Percentiles rank a stretch among this genome's conserved stretches.
phyloP scores from a whole-genome alignment of 2,329 filamentous ascomycete genomes.

The Sclerotinia sclerotiorum region DNA sequence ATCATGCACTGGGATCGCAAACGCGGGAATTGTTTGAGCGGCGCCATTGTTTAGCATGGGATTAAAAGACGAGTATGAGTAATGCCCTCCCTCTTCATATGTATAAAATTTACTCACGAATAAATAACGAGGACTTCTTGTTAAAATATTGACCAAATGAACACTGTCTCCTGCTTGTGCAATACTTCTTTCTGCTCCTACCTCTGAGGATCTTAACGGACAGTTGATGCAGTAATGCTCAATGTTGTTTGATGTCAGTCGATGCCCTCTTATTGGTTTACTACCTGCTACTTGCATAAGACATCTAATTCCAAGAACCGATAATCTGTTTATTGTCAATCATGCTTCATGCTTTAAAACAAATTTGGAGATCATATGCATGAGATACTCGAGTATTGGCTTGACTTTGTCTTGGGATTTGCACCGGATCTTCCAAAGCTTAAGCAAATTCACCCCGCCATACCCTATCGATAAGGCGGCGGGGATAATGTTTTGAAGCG shows the following conservation, averaged over 20 bases:
- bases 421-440: background rate
- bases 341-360: background rate
- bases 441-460: constrained; percentile 9
- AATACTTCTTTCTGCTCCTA: too few species aligned
- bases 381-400: background rate
- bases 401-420: background rate
- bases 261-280: too few species aligned
- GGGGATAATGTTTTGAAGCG: constrained; percentile 7
- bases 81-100: constrained; percentile 16
- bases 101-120: constrained; percentile 6
- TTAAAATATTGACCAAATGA: background rate
- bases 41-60: constrained; percentile 5
- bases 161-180: background rate
- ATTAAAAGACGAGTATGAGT: background rate
- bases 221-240: background rate
- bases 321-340: background rate
- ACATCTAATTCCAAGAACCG: too few species aligned
- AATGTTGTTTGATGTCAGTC: too few species aligned
- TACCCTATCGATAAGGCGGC: constrained; percentile 29
- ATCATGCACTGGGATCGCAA: background rate
- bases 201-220: background rate
- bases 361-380: background rate
- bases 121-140: constrained; percentile 6
- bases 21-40: background rate
- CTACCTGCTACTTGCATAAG: too few species aligned